Evolutionary conservation across 2,329 filamentous ascomycete genomes (phyloP), one percentile per base, ranked within the genome.

Genomic region (Chaetomium sp.): DNA sequence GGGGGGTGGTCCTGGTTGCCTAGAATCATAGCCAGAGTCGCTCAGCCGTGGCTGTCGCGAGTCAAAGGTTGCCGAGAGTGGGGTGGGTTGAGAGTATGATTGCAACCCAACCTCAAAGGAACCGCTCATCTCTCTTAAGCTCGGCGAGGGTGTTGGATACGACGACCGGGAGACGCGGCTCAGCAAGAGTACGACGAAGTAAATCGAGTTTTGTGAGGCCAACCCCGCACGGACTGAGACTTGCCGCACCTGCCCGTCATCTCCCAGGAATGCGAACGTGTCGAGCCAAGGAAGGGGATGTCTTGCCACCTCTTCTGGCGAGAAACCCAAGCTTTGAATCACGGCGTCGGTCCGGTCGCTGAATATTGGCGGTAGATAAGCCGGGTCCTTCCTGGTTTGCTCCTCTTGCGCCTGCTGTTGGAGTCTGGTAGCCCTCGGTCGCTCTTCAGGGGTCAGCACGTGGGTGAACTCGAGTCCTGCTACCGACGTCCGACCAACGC

Each of bases 351-450:
- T 77, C 55, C 80, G 76, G 48, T 75, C 70, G 40, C 74, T 76
- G 57, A 81, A 76, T n/a, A 86, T 85, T 1, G 83, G 83, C 4
- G 83, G 82, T 19, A 86, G 72, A 65, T 86, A 85, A 46, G 81
- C 82, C 14, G 82, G 82, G 35, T 84, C 80, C 54, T 76, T 80
- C 61, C 76, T 72, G 36, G 74, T 71, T 57, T 82, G 81, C 61
- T 86, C 82, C 12, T 79, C 77, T 52, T 81, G 75, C 47, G 87
- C 72, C 50, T 75, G 73, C 48, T 73, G 73, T 61, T 80, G 78
- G 8, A 64, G 54, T 3, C 45, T 84, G 68, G 7, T 69, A 70
- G 42, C 70, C 57, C 76, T 81, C 1, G 81, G 78, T 10, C 76
- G 74, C 46, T 86, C 83, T 35, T 68, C 68, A 0, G 73, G 65